Percentiles rank a stretch among this genome's conserved stretches.
Conservation (phyloP, 2,329 filamentous ascomycete species). For the Aureobasidium leucospermi region DNA sequence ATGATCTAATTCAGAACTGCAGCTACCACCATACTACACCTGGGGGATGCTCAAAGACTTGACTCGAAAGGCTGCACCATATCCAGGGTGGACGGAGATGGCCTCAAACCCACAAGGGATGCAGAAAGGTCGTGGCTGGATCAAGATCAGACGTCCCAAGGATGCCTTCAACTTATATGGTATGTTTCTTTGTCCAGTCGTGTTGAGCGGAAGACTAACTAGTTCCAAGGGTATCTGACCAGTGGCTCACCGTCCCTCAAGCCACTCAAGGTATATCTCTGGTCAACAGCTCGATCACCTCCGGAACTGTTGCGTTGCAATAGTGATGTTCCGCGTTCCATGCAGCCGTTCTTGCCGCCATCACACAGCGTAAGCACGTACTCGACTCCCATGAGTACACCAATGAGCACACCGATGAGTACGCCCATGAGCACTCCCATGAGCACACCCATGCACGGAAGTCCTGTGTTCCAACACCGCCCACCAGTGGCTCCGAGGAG, state of each 20-base stretch:
- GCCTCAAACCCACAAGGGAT: constrained; percentile 1
- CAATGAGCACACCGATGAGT: not conserved
- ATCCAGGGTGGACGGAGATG: constrained; percentile 13
- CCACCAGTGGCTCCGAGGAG: not conserved
- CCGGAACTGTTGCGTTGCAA: constrained; percentile 11
- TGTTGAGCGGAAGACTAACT: not conserved
- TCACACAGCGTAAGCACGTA: not conserved
- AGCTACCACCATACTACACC: constrained; percentile 14
- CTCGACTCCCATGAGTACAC: not conserved
- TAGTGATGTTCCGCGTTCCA: not conserved
- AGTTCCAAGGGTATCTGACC: not conserved
- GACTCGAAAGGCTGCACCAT: constrained; percentile 5
- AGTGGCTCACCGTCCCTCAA: not conserved
- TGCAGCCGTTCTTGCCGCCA: not conserved
- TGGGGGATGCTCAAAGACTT: constrained; percentile 14
- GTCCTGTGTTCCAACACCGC: not conserved
- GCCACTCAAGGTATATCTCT: constrained; percentile 6
- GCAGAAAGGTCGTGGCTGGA: constrained; percentile 8
- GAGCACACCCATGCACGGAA: not conserved
- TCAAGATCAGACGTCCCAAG: not conserved
- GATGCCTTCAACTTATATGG: constrained; percentile 13
- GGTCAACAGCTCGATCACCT: constrained; percentile 9
- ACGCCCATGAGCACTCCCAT: not conserved
- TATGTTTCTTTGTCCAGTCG: not conserved
- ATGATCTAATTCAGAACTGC: not conserved